Evolutionary conservation across 2,329 filamentous ascomycete genomes (phyloP), one percentile per base, ranked within the genome.

Genomic region (Fusarium nanum): DNA sequence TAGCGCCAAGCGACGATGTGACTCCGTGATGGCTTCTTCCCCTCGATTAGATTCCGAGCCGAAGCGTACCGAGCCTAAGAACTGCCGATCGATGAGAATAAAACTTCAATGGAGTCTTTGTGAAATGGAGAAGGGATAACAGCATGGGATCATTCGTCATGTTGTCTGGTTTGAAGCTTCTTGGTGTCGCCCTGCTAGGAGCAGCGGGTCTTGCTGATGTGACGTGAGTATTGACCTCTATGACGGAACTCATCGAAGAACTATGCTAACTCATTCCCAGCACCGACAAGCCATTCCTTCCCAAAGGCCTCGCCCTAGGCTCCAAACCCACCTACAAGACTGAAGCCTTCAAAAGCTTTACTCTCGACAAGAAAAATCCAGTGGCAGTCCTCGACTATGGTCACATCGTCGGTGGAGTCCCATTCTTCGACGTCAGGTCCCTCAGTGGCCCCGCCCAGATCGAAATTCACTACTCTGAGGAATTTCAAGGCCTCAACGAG

Each of bases 341-440:
- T 12, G 32, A 45, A 1, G 11, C 40, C 1, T 55, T 55, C 16
- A n/a, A 20, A 9, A 25, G 52, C 14, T 62, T 60, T 20, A 53
- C 56, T 6, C 45, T 62, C 10, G 22, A 40, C 45, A 46, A 23
- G 7, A 44, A 20, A 3, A 32, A 48, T 14, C 28, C 30, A 10
- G 30, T 59, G 2, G 58, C 56, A 13, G 59, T 53, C 4, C 27
- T 55, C 7, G 59, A 62, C 12, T 61, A 62, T 11, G 56, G 59
- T 6, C 41, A 48, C 22, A 46, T 53, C 13, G 56, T 59, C 23
- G 59, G 44, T 14, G 56, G 56, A 0, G 5, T 45, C 5, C 56
- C 56, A 6, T 62, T 62, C 37, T 61, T 62, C 10, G 37, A 62
- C 5, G 30, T 62, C 3, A n/a, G 37, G 7, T 34, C 40, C 18